A percentile compares a stretch with the other conserved stretches of the same genome.
Evolutionary conservation across 75 land plant species (phyloP).

Genomic region (Gnetum montanum): DNA sequence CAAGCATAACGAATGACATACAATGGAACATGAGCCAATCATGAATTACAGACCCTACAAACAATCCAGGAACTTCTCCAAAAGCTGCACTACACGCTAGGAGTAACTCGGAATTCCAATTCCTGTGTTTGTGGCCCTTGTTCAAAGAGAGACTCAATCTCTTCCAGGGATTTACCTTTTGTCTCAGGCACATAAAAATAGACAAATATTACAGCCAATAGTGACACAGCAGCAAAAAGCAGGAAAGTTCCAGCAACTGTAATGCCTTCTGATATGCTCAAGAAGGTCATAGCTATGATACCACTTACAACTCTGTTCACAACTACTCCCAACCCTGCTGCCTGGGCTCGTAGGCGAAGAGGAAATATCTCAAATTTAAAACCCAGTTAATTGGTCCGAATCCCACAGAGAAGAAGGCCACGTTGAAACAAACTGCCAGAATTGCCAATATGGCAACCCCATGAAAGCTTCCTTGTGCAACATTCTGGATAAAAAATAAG

Average conservation of each 20-base stretch:
- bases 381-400: slow-evolving; percentile 80
- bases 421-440: slow-evolving; percentile 54
- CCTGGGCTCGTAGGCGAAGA: slow-evolving; percentile 40
- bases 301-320: slow-evolving; percentile 39
- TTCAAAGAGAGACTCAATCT: slow-evolving; percentile 33
- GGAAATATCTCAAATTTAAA: slow-evolving; percentile 75
- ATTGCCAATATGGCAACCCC: slow-evolving; percentile 27
- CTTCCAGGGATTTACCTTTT: slow-evolving; percentile 50
- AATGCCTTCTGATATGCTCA: slow-evolving; percentile 32
- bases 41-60: too few species aligned
- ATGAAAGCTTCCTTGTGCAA: slow-evolving; percentile 1
- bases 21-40: too few species aligned
- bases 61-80: too few species aligned
- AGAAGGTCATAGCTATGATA: slow-evolving; percentile 38
- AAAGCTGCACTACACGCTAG: too few species aligned
- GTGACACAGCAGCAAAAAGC: slow-evolving; percentile 29
- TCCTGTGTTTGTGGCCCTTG: too few species aligned
- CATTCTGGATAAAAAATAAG: slow-evolving; percentile 22
- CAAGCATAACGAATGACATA: too few species aligned
- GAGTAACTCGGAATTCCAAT: too few species aligned
- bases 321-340: slow-evolving; percentile 32
- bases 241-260: slow-evolving; percentile 42
- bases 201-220: slow-evolving; percentile 24
- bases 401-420: slow-evolving; percentile 81
- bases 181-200: slow-evolving; percentile 56